Evolutionary conservation across 2,329 filamentous ascomycete species (phyloP).

Genomic region (Sporothrix variecibatus): DNA sequence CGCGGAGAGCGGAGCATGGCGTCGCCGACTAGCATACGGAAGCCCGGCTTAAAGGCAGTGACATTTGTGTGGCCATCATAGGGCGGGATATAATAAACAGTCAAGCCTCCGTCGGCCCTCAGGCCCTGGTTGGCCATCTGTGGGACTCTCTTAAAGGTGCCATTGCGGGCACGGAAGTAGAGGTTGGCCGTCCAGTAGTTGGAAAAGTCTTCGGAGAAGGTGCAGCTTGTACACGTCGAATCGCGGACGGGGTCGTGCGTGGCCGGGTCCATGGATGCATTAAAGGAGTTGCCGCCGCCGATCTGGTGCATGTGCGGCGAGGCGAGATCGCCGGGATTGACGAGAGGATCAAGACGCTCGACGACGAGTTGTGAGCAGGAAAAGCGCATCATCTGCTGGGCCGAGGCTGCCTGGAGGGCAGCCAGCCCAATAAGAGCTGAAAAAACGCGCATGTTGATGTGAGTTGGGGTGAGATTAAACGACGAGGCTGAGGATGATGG

Average conservation of each 20-base stretch:
- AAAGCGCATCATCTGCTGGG: slow-evolving; percentile 40
- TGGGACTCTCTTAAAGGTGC: slow-evolving; percentile 34
- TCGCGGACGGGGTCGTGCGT: slow-evolving; percentile 25
- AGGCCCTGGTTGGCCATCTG: slow-evolving; percentile 28
- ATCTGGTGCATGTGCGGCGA: slow-evolving; percentile 44
- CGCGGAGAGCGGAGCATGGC: slow-evolving; percentile 31
- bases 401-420: slow-evolving; percentile 32
- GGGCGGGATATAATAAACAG: slow-evolving; percentile 46
- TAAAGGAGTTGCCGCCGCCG: slow-evolving; percentile 45
- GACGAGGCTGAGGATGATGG: not conserved
- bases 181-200: slow-evolving; percentile 41
- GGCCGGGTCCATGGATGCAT: slow-evolving; percentile 39
- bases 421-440: slow-evolving; percentile 34
- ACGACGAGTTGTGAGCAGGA: slow-evolving; percentile 34
- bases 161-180: slow-evolving; percentile 36
- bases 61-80: slow-evolving; percentile 43
- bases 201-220: slow-evolving; percentile 40
- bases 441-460: slow-evolving; percentile 34
- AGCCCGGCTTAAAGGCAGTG: slow-evolving; percentile 48
- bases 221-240: slow-evolving; percentile 35
- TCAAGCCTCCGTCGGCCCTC: slow-evolving; percentile 34
- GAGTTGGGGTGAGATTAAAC: too few relatives aligned
- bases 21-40: slow-evolving; percentile 43
- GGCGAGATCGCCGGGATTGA: slow-evolving; percentile 41
- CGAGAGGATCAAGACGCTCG: slow-evolving; percentile 35